phyloP scores from a whole-genome alignment of 257 asterid species.

The Solanum clarkiae region DNA sequence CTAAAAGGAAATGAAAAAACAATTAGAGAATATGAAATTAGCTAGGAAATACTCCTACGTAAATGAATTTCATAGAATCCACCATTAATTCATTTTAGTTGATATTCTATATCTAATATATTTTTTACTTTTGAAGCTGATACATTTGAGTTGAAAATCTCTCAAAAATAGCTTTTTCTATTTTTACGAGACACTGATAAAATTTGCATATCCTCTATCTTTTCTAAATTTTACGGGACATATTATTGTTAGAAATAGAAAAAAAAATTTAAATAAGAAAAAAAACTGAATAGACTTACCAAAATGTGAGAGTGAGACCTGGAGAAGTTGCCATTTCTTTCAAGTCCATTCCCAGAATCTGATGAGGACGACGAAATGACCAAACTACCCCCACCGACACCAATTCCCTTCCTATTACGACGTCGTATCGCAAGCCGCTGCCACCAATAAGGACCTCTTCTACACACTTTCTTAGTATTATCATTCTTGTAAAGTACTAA shows the following conservation, averaged over 20 bases:
- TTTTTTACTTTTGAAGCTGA: no score
- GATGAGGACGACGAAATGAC: not conserved
- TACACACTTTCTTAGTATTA: not conserved
- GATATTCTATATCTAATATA: no score
- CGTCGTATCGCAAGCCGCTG: constrained; percentile 2
- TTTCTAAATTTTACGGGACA: no score
- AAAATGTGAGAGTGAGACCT: constrained; percentile 16
- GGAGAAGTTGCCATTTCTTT: constrained; percentile 42
- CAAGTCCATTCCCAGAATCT: not conserved
- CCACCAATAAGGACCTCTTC: constrained; percentile 19
- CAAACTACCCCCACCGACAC: not conserved
- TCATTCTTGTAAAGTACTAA: constrained; percentile 4
- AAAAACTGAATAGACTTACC: not conserved
- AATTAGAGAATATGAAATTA: not conserved
- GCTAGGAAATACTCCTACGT: not conserved
- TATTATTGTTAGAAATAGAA: no score
- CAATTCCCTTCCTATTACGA: not conserved
- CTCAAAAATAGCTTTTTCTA: no score
- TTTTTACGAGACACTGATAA: no score
- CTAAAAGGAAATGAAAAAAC: not conserved
- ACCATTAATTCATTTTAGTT: no score
- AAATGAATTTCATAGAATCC: not conserved
- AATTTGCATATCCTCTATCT: no score
- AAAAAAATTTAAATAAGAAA: no score
- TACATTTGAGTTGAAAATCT: no score